phyloP scores from a whole-genome alignment of 2,329 filamentous ascomycete genomes.

The Bipolaris gigantea region DNA sequence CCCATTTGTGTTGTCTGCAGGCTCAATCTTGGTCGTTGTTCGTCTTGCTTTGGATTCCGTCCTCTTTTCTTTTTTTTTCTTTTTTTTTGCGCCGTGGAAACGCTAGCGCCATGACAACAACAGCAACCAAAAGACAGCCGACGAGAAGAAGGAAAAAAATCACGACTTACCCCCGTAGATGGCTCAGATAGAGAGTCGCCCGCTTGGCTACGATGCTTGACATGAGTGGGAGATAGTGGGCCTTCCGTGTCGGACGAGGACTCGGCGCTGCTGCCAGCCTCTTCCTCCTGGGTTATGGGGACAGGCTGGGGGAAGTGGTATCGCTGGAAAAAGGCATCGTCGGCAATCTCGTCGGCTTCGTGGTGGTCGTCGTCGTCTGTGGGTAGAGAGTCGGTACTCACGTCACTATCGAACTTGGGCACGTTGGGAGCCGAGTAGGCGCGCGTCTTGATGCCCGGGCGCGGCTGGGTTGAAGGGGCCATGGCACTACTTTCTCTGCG shows the following conservation, averaged over 20 bases:
- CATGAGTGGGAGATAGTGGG: conserved; percentile 41
- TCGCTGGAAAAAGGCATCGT: conserved; percentile 48
- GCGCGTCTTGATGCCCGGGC: conserved; percentile 39
- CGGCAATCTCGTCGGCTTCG: conserved; percentile 43
- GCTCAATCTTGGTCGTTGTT: too few relatives aligned
- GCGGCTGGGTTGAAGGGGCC: conserved; percentile 7
- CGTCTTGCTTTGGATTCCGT: too few relatives aligned
- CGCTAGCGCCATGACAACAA: too few relatives aligned
- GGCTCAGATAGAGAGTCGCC: conserved; percentile 24
- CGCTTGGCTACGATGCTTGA: conserved; percentile 28
- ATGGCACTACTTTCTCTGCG: conserved; percentile 22
- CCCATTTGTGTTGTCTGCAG: too few relatives aligned
- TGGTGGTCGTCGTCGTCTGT: conserved; percentile 73
- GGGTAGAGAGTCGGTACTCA: conserved; percentile 20
- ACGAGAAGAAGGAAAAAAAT: background rate
- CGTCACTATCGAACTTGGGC: conserved; percentile 31
- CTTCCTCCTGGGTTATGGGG: conserved; percentile 7
- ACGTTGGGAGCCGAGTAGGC: conserved; percentile 44
- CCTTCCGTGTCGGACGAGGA: conserved; percentile 44
- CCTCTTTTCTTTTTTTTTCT: background rate
- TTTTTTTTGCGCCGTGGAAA: background rate
- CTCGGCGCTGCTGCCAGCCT: conserved; percentile 31
- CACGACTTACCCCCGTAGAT: conserved; percentile 32
- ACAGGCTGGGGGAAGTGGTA: conserved; percentile 42
- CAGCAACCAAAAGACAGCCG: background rate